phyloP scores from a whole-genome alignment of 495 filamentous ascomycete genomes.

The Letharia lupina region DNA sequence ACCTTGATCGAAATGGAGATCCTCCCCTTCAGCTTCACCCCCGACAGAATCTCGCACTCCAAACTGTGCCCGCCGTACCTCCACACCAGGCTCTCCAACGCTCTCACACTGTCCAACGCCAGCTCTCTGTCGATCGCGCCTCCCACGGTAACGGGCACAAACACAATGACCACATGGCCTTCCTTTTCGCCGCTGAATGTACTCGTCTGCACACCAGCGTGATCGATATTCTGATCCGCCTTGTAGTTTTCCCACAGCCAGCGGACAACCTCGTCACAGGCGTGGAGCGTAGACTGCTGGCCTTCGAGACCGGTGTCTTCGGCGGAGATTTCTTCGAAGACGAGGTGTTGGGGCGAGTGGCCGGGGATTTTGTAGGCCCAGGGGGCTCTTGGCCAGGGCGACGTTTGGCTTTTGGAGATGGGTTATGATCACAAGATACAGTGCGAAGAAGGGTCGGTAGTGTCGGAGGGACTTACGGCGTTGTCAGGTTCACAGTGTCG shows the following conservation, averaged over 20 bases:
- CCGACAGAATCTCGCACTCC: not conserved
- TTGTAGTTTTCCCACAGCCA: not conserved
- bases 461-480: not conserved
- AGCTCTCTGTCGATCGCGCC: not conserved
- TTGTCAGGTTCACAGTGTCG: not conserved
- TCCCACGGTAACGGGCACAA: not conserved
- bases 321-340: not conserved
- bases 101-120: not conserved
- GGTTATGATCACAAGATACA: not conserved
- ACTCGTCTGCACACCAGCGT: not conserved
- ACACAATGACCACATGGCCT: not conserved
- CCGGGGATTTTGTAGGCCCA: not conserved
- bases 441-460: not conserved
- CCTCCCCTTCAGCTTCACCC: not conserved
- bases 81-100: not conserved
- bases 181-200: not conserved
- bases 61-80: not conserved
- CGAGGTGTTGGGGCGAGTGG: not conserved
- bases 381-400: not conserved
- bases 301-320: not conserved
- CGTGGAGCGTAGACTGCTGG: not conserved
- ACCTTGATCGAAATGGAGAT: not conserved
- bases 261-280: not conserved
- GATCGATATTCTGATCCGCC: not conserved
- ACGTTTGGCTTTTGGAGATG: not conserved